phyloP scores from a whole-genome alignment of 352 stramenopile species.

The Phytophthora idaei region DNA sequence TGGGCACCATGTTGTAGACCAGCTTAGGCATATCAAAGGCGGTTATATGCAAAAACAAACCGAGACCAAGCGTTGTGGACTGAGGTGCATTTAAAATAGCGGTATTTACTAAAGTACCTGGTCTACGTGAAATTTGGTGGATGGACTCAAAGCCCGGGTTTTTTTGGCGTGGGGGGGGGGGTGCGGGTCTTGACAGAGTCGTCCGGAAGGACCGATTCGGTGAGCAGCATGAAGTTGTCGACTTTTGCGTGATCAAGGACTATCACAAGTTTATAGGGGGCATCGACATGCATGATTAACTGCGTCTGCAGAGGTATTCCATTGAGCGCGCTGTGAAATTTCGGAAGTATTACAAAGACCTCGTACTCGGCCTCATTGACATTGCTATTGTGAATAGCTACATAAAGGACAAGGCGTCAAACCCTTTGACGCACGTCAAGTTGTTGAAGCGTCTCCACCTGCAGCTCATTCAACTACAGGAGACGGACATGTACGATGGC shows the following conservation, averaged over 20 bases:
- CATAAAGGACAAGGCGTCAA: slow-evolving; percentile 17
- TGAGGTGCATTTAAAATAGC: too few species aligned
- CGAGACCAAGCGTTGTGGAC: too few species aligned
- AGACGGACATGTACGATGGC: slow-evolving; percentile 18
- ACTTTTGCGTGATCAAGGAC: neutral
- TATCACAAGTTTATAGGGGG: slow-evolving; percentile 24
- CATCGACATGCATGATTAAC: slow-evolving; percentile 9
- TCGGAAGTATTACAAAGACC: slow-evolving; percentile 28
- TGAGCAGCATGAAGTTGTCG: neutral
- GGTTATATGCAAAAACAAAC: too few species aligned
- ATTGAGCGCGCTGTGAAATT: slow-evolving; percentile 13
- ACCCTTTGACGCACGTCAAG: slow-evolving; percentile 17
- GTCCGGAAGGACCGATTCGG: neutral
- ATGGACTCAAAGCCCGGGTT: too few species aligned
- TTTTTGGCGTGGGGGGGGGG: too few species aligned
- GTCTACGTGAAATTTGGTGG: too few species aligned
- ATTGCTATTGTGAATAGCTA: slow-evolving; percentile 30
- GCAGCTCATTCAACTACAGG: slow-evolving; percentile 1
- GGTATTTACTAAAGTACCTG: too few species aligned
- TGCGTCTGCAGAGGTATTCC: slow-evolving; percentile 23
- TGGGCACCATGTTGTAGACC: too few species aligned
- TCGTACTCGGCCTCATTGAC: slow-evolving; percentile 24
- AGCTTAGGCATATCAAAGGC: too few species aligned
- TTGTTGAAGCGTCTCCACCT: slow-evolving; percentile 21
- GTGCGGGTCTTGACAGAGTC: neutral